Evolutionary conservation across 805 yeast genomes (phyloP), one percentile per base, ranked within the genome.

Genomic region (Candida morakotiae): DNA sequence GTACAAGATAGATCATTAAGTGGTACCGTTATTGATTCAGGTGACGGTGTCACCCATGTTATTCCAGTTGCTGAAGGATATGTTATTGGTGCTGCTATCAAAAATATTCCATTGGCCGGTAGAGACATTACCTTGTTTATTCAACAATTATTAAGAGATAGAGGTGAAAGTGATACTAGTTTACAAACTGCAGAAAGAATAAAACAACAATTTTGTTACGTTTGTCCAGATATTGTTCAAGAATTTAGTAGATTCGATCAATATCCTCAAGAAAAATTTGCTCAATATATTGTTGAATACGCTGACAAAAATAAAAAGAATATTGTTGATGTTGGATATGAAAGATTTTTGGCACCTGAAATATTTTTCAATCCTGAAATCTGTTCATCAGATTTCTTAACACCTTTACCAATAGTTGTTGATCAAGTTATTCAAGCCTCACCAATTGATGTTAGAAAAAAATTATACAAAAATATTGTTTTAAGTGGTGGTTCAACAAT

Each of bases 21-120:
- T 6, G 99, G 99, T 62, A 93, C 98, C 0, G 99, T 93, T 48
- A 91, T 93, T 52, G 98, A 93, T 59, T 83, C 94, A 2, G 98
- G 98, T 68, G 98, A 91, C 57, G 98, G 98, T 73, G 98, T 93
- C 3, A 93, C 98, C 9, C 99, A 93, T 61, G 98, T 93, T 31
- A 93, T 93, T 45, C 98, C 99, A 11, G 99, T 93, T 24, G 98
- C 98, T 19, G 98, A 93, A 67, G 99, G 99, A 42, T 93, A 93
- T 58, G 98, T 93, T 23, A 93, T 93, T 59, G 98, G 98, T 5
- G 82, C 95, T 10, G 95, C 97, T 22, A 93, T 93, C 60, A 93
- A 93, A 58, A 91, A 93, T 61, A 87, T 93, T 41, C 99, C 99
- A 41, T 83, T 93, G 62, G 99, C 99, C 0, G 99, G 99, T 52